Evolutionary conservation across 2,329 filamentous ascomycete species (phyloP).

Genomic region (Aspergillus bombycis): DNA sequence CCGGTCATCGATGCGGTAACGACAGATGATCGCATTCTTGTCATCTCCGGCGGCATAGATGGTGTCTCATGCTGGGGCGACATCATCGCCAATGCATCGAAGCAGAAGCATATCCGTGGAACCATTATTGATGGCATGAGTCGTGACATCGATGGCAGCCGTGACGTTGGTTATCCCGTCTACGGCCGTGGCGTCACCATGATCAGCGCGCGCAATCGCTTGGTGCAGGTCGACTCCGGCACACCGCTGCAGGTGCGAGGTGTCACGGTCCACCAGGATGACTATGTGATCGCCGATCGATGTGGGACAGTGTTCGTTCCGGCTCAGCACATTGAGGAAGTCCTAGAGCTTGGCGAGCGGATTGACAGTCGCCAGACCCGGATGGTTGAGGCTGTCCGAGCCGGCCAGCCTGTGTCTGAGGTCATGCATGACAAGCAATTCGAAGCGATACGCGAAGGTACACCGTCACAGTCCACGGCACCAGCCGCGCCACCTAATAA

Average conservation of each 20-base stretch:
- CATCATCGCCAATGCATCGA: constrained; percentile 27
- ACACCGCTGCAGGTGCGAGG: constrained; percentile 26
- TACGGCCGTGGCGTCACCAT: constrained; percentile 38
- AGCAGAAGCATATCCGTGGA: constrained; percentile 30
- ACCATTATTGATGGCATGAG: constrained; percentile 38
- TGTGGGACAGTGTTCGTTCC: constrained; percentile 25
- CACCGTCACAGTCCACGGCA: background rate
- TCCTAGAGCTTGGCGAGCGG: constrained; percentile 17
- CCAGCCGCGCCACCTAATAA: background rate
- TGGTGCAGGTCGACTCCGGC: constrained; percentile 36
- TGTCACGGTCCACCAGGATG: constrained; percentile 20
- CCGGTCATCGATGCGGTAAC: constrained; percentile 23
- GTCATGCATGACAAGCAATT: constrained; percentile 28
- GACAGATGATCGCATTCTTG: constrained; percentile 25
- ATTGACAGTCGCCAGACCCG: constrained; percentile 21
- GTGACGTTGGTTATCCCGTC: constrained; percentile 36
- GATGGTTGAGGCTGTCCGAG: constrained; percentile 24
- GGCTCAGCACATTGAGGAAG: constrained; percentile 19
- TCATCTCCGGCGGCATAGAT: constrained; percentile 23
- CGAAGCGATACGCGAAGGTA: constrained; percentile 15
- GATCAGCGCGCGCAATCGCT: constrained; percentile 36
- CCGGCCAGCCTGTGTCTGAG: constrained; percentile 20
- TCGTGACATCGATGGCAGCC: constrained; percentile 38
- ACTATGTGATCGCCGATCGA: constrained; percentile 26
- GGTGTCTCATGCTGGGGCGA: constrained; percentile 30